Evolutionary conservation across 768 basidiomycete genomes (phyloP), one percentile per base, ranked within the genome.

Genomic region (Kwoniella pini): DNA sequence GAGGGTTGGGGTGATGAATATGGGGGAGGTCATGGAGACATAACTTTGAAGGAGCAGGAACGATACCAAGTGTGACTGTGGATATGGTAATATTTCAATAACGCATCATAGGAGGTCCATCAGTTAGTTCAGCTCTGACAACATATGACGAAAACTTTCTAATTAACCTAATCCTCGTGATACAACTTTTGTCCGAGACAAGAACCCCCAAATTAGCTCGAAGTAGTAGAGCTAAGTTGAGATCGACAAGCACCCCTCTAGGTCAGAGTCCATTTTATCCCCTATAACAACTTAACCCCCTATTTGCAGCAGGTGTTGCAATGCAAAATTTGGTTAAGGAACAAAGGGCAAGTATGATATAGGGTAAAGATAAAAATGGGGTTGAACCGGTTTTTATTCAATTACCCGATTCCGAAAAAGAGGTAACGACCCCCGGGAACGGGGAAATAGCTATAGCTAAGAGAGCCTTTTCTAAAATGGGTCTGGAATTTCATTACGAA

Each of bases 191-290:
- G 40, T 42, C 40, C 40, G 40, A 42, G 40, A 42, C 40, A 42
- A 36, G 33, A 42, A 42, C 40, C 40, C 33, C 40, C 40, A 42
- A 42, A 11, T 6, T 42, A 42, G 40, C 40, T 19, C 40, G 19
- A 19, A 6, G 19, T 15, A 7, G 7, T 36, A 36, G 33, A 7
- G 7, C 15, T 15, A n/a, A 5, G n/a, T 10, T 12, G 19, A n/a
- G 48, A 50, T 50, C 48, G 48, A 31, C 48, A 50, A 50, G 48
- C 48, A 50, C 48, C 48, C 48, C 21, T 21, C 48, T 11, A 31
- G n/a, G 27, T 31, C 27, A n/a, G 19, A 10, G 17, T n/a, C n/a
- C 27, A 26, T 12, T n/a, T n/a, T n/a, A n/a, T n/a, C n/a, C n/a
- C 17, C 19, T 10, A 42, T 19, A 11, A 17, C n/a, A 42, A 6